Evolutionary conservation across 768 basidiomycete genomes (phyloP).

Genomic region (Naganishia friedmannii): DNA sequence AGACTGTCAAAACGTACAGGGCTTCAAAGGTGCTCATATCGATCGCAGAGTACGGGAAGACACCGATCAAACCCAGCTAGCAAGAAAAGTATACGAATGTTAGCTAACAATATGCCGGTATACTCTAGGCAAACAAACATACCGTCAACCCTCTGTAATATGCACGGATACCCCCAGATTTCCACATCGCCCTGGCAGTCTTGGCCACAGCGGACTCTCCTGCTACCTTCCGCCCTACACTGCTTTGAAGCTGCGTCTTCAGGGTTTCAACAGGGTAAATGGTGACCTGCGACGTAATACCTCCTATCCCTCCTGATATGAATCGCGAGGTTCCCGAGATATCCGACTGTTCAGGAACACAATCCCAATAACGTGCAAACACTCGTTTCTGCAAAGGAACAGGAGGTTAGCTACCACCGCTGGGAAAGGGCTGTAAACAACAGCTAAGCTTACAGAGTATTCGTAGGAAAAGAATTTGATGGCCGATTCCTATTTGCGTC

Average conservation of each 20-base stretch:
- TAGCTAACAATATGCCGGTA: slow-evolving; percentile 26
- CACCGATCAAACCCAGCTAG: slow-evolving; percentile 89
- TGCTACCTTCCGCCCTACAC: slow-evolving; percentile 54
- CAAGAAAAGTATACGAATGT: slow-evolving; percentile 13
- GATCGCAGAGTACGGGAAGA: slow-evolving; percentile 88
- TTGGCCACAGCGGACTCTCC: slow-evolving; percentile 55
- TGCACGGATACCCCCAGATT: slow-evolving; percentile 70
- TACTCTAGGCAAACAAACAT: slow-evolving; percentile 50
- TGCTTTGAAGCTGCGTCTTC: slow-evolving; percentile 99
- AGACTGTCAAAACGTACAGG: slow-evolving; percentile 51
- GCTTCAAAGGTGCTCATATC: slow-evolving; percentile 90
- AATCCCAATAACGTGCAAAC: slow-evolving; percentile 86
- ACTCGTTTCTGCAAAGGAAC: slow-evolving; percentile 70
- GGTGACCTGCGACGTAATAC: slow-evolving; percentile 63
- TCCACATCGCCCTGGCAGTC: slow-evolving; percentile 73
- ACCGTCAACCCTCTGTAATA: slow-evolving; percentile 90
- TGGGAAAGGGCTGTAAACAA: not conserved
- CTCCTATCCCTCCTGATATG: slow-evolving; percentile 90
- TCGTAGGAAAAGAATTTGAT: slow-evolving; percentile 98
- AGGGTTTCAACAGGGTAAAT: slow-evolving; percentile 97
- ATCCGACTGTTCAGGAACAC: slow-evolving; percentile 79
- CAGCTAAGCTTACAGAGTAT: slow-evolving; percentile 65
- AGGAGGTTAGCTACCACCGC: slow-evolving; percentile 21
- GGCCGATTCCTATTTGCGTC: slow-evolving; percentile 67
- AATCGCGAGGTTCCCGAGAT: slow-evolving; percentile 91